phyloP scores from a whole-genome alignment of 805 yeast genomes.

The Lipomyces yamadae region DNA sequence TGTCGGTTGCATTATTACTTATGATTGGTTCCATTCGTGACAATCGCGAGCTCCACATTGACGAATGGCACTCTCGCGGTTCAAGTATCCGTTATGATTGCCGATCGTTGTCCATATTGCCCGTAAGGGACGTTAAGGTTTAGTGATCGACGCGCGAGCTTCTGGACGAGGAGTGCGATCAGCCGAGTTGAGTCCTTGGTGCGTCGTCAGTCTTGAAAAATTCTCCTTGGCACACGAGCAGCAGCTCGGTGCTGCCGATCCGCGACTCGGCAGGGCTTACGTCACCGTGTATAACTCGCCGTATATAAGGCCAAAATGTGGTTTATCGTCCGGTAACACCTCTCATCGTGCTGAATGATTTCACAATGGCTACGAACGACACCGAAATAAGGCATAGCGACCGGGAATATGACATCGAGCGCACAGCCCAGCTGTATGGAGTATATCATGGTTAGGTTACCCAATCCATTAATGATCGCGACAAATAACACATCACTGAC shows the following conservation, averaged over 20 bases:
- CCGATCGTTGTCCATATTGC: not conserved
- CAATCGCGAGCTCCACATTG: not conserved
- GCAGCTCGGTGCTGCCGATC: not conserved
- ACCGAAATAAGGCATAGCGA: not conserved
- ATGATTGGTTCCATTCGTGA: no score
- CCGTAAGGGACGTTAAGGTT: not conserved
- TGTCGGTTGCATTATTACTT: no score
- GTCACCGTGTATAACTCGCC: not conserved
- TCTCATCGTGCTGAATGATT: not conserved
- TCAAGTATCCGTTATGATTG: not conserved
- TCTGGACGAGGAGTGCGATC: not conserved
- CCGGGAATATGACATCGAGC: constrained; percentile 24
- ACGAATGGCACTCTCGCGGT: not conserved
- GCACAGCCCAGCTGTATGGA: constrained; percentile 32
- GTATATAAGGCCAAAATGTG: not conserved
- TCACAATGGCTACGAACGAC: not conserved
- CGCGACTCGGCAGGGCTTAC: not conserved
- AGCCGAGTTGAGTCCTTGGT: not conserved
- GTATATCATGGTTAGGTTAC: constrained; percentile 17
- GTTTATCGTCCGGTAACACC: no score
- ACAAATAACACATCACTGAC: not conserved
- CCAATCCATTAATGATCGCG: not conserved
- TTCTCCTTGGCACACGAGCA: not conserved
- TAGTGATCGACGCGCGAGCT: not conserved
- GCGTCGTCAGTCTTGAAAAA: not conserved